These are phyloP conservation scores for Leptographium galeiforme DNA, from an alignment of 2,329 filamentous ascomycete species.

Conservation along the genomic window DNA sequence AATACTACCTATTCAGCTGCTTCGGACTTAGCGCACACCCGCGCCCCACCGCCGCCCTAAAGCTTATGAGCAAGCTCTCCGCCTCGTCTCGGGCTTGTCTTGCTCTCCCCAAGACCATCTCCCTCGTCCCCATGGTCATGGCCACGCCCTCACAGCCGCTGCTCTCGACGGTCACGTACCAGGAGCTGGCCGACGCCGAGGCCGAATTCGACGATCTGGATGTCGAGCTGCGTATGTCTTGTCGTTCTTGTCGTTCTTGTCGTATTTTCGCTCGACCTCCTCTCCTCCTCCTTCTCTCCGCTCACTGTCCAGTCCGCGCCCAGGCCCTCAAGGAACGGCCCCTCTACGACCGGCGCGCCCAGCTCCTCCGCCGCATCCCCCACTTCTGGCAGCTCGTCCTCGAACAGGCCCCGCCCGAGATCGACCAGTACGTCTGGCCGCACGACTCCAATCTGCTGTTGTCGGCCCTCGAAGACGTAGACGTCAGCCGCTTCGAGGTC, in stretches of 20 bases:
- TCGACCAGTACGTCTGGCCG: conserved; percentile 80
- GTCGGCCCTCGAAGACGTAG: conserved; percentile 51
- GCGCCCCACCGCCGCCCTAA: too few relatives aligned
- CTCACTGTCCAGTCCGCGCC: conserved; percentile 17
- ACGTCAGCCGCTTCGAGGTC: conserved; percentile 71
- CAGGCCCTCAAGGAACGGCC: conserved; percentile 54
- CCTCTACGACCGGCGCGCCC: conserved; percentile 64
- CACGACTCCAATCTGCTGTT: conserved; percentile 63
- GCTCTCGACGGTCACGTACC: conserved; percentile 40
- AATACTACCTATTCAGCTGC: too few relatives aligned
- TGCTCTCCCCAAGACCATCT: not conserved
- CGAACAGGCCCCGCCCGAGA: conserved; percentile 70
- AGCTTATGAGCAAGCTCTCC: too few relatives aligned
- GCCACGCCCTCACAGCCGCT: conserved; percentile 14
- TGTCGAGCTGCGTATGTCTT: conserved; percentile 60
- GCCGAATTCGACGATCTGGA: conserved; percentile 75
- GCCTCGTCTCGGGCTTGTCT: not conserved
- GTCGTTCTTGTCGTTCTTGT: not conserved
- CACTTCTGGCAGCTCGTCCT: conserved; percentile 95
- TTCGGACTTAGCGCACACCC: too few relatives aligned
- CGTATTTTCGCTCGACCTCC: not conserved
- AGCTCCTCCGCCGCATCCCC: conserved; percentile 57
- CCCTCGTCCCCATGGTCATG: conserved; percentile 5
- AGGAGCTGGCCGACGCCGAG: conserved; percentile 69
- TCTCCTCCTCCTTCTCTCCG: conserved; percentile 1